A percentile compares a stretch with the other conserved stretches of the same genome.
phyloP scores from a whole-genome alignment of 106 monocot genomes.

The Narthecium ossifragum region DNA sequence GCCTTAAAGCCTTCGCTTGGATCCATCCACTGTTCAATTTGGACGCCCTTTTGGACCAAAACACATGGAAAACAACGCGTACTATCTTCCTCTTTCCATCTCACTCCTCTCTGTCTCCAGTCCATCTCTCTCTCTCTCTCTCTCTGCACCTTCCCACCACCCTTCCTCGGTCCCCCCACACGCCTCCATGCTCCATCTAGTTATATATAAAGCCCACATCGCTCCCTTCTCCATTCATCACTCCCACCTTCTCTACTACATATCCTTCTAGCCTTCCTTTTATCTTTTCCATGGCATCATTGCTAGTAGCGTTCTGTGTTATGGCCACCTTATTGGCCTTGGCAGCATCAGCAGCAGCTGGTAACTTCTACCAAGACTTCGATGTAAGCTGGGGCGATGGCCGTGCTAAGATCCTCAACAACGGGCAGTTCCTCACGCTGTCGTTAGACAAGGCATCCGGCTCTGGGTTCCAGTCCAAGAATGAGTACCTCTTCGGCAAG shows the following conservation, averaged over 20 bases:
- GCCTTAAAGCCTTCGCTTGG: no score
- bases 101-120: no score
- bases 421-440: constrained; percentile 6
- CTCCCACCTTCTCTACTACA: no score
- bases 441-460: constrained; percentile 13
- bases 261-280: no score
- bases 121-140: not conserved
- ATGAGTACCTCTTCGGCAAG: constrained; percentile 12
- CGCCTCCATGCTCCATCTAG: not conserved
- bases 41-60: no score
- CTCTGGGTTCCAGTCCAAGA: constrained; percentile 15
- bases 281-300: no score
- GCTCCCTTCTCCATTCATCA: no score
- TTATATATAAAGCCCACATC: no score
- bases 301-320: not conserved
- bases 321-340: not conserved
- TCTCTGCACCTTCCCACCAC: not conserved
- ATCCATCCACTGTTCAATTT: no score
- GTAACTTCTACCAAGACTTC: constrained; percentile 8
- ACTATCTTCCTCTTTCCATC: not conserved
- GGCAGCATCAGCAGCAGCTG: constrained; percentile 1
- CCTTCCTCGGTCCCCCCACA: not conserved
- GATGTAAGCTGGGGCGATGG: constrained; percentile 12
- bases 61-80: no score
- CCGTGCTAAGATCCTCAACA: constrained; percentile 13